Conservation (phyloP, 805 yeast genomes). For the Cyberlindnera maritima region DNA sequence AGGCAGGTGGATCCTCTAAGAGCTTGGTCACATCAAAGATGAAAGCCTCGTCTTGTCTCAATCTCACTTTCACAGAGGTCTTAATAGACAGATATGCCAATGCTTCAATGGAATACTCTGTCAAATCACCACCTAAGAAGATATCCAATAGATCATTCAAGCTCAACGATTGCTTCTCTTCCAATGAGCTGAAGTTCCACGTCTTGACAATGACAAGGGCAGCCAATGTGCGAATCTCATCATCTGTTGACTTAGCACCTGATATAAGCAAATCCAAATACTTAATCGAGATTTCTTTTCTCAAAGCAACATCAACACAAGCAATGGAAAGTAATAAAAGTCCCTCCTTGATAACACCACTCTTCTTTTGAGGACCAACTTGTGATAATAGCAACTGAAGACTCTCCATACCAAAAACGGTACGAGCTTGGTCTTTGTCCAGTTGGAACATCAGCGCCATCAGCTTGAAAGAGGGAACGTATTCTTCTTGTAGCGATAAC, state of each 20-base stretch:
- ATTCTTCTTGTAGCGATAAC: conserved; percentile 24
- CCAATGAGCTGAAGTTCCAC: conserved; percentile 42
- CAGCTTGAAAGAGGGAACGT: conserved; percentile 24
- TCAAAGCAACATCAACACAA: conserved; percentile 49
- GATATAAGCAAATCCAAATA: conserved; percentile 41
- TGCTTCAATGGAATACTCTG: conserved; percentile 39
- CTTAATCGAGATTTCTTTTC: conserved; percentile 44
- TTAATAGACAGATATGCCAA: conserved; percentile 49
- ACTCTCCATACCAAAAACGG: conserved; percentile 27
- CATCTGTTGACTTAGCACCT: conserved; percentile 29
- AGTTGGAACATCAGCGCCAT: conserved; percentile 18
- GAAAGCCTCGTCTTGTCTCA: conserved; percentile 38
- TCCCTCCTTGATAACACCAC: conserved; percentile 25
- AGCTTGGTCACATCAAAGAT: conserved; percentile 30
- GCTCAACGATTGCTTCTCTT: conserved; percentile 31
- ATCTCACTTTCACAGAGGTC: conserved; percentile 31
- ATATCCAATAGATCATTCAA: conserved; percentile 34
- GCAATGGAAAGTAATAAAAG: conserved; percentile 41
- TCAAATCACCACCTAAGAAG: conserved; percentile 21
- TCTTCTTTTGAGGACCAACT: conserved; percentile 7
- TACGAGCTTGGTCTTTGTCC: conserved; percentile 6
- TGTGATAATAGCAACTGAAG: conserved; percentile 27
- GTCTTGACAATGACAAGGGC: conserved; percentile 51
- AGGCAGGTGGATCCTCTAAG: conserved; percentile 18
- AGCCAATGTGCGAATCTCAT: conserved; percentile 33